Evolutionary conservation across 2,329 filamentous ascomycete species (phyloP), one percentile per base, ranked within the genome.

Genomic region (Scedosporium minutisporum): DNA sequence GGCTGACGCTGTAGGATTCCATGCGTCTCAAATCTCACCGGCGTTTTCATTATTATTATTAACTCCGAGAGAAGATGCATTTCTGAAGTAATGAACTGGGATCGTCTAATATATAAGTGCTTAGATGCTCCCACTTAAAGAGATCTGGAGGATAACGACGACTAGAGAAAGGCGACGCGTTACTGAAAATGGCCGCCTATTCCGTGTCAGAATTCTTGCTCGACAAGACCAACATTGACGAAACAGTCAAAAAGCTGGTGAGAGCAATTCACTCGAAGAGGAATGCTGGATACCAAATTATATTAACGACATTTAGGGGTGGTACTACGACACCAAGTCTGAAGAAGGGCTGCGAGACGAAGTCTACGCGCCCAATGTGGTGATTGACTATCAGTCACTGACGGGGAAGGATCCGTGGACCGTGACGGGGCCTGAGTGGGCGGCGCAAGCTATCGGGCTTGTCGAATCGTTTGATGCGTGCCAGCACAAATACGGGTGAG

Each of bases 111-210:
- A 38, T 12, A 38, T 14, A 38, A 38, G 33, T 3, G 12, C 33
- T 10, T 38, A 12, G 4, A 38, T 3, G 33, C 33, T 38, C 33
- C 33, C 33, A 2, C 9, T 2, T 14, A 12, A 3, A 38, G 33
- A 38, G 33, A 38, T 38, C 33, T 38, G 33, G 2, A 10, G 2
- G 9, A 12, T 10, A 14, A 38, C 33, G 10, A 12, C 3, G 10
- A 38, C 29, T 2, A 38, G 33, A 12, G 10, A 38, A 38, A 38
- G 33, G 33, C 0, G 64, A 59, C 7, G 67, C 69, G 12, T 63
- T 82, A 12, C 70, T 72, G 67, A 76, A 77, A 6, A 73, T 74
- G 41, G 71, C 81, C 38, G 67, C 72, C 44, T 48, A 48, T 21
- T 48, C 44, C 18, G 44, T 48, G 18, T 48, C 5, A 7, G 44